Base-by-base conservation (phyloP, 2,329 filamentous ascomycete species). In the Aspergillus sp. region DNA sequence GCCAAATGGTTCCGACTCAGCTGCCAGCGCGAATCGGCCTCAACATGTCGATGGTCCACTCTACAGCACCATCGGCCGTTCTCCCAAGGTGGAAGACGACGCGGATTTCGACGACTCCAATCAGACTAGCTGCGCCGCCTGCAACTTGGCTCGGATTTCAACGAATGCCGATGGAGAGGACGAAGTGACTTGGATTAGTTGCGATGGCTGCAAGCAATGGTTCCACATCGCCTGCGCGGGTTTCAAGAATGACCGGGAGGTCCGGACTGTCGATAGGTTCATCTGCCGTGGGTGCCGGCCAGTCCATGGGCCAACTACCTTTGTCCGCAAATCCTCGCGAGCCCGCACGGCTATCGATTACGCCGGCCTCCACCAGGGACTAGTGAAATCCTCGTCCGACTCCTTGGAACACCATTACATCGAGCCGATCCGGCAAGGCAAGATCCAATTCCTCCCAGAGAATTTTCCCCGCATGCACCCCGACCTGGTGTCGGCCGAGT, bases 141-240 rank as follows among this genome's bases (percentile, higher is more conserved):
- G 75, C 49, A 66, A 71, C 25, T 66, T 71, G 34, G 61, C 69
- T 28, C 67, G 74, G 13, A 66, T 70, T 31, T 65, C 68, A 22
- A 54, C 63, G 14, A 66, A 67, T 20, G 65, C 61, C 8, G 58
- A 60, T 14, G 72, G 75, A 33, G 71, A 78, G 41, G 66, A 72
- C 34, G 62, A 66, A 39, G 61, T 63, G 36, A 65, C 66, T 10
- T 82, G 78, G 78, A 78, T 82, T 40, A 72, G 71, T 26, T 82
- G 78, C 49, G 76, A 81, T 52, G 76, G 74, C 15, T 82, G 78
- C 57, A 77, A 79, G 48, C 67, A 67, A 35, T 82, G 78, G 78
- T 80, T 75, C 48, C 78, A 82, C 56, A 75, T 75, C 38, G 69
- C 74, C 33, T 82, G 78, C 51, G 76, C 76, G 30, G 76, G 75